Percentiles rank a stretch among this genome's conserved stretches.
These are phyloP conservation scores for Hymenoscyphus salicellus DNA, from an alignment of 2,329 filamentous ascomycete species.

Conservation along the genomic window DNA sequence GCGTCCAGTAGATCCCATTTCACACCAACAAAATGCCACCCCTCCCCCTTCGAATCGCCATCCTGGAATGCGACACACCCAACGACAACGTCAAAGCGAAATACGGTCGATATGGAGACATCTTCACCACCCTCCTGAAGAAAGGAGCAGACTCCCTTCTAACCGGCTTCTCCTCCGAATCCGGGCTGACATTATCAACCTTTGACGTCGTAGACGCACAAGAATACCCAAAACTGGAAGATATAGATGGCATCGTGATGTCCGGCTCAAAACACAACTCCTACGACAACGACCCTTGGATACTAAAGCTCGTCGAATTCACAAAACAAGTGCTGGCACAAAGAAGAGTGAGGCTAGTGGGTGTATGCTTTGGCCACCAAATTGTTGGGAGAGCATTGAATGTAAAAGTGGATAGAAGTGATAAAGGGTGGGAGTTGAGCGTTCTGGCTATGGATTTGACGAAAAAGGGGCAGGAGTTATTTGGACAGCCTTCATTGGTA, in stretches of 20 bases:
- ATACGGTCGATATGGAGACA: conserved; percentile 70
- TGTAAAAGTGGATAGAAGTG: conserved; percentile 62
- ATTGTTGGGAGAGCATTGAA: conserved; percentile 74
- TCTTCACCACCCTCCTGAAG: conserved; percentile 61
- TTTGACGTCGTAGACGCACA: conserved; percentile 48
- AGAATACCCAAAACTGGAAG: conserved; percentile 68
- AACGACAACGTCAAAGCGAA: conserved; percentile 59
- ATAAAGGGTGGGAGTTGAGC: conserved; percentile 76
- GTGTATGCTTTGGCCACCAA: conserved; percentile 86
- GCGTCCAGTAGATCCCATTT: no score
- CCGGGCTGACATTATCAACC: conserved; percentile 40
- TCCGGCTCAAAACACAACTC: conserved; percentile 73
- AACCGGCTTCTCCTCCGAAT: conserved; percentile 41
- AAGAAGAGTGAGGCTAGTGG: conserved; percentile 66
- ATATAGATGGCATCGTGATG: conserved; percentile 79
- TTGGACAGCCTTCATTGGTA: conserved; percentile 61
- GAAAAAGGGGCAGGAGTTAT: conserved; percentile 66
- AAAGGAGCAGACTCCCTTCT: conserved; percentile 50
- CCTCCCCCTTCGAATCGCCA: conserved; percentile 54
- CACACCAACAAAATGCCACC: conserved; percentile 24
- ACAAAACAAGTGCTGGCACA: conserved; percentile 57
- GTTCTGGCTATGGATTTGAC: conserved; percentile 69
- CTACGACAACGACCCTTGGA: conserved; percentile 74
- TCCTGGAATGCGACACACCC: conserved; percentile 85
- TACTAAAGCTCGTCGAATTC: conserved; percentile 69